Percentiles rank a stretch among this genome's conserved stretches.
Evolutionary conservation across 2,329 filamentous ascomycete genomes (phyloP).

Genomic region (Fusarium pseudonygamai): DNA sequence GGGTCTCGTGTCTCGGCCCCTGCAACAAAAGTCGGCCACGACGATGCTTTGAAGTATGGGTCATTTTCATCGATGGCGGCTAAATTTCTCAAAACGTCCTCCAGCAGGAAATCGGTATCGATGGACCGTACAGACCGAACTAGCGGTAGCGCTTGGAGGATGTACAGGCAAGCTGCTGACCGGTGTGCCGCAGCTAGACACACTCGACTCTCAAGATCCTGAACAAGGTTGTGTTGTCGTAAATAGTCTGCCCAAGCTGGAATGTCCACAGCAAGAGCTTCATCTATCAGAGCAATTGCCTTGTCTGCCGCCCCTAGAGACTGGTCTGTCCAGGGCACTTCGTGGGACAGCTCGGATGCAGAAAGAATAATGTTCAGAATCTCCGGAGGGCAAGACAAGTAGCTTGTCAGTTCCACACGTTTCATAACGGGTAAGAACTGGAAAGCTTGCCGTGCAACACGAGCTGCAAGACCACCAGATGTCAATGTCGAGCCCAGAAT

Average conservation of each 20-base stretch:
- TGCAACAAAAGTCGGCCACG: constrained; percentile 68
- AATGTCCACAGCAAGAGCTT: constrained; percentile 55
- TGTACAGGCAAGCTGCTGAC: constrained; percentile 58
- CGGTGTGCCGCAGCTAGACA: constrained; percentile 58
- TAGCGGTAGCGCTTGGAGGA: constrained; percentile 55
- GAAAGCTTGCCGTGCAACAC: constrained; percentile 52
- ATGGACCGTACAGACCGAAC: constrained; percentile 50
- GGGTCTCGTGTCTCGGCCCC: constrained; percentile 63
- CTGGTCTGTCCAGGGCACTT: constrained; percentile 46
- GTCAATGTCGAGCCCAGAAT: constrained; percentile 52
- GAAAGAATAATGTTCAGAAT: constrained; percentile 57
- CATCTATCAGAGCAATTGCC: constrained; percentile 52
- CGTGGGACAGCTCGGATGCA: constrained; percentile 55
- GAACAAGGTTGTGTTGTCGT: constrained; percentile 47
- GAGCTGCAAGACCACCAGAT: constrained; percentile 49
- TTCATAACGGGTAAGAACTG: constrained; percentile 53
- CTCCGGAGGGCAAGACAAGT: constrained; percentile 54
- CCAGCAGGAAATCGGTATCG: constrained; percentile 56
- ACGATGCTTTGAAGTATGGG: constrained; percentile 66
- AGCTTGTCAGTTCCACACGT: constrained; percentile 54
- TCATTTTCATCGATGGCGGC: constrained; percentile 58
- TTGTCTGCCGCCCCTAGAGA: constrained; percentile 48
- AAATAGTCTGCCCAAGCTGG: constrained; percentile 54
- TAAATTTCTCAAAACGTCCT: constrained; percentile 62
- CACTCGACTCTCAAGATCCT: constrained; percentile 54